These are phyloP conservation scores for Talaromyces pinophilus DNA, from an alignment of 2,329 filamentous ascomycete species.

Conservation along the genomic window DNA sequence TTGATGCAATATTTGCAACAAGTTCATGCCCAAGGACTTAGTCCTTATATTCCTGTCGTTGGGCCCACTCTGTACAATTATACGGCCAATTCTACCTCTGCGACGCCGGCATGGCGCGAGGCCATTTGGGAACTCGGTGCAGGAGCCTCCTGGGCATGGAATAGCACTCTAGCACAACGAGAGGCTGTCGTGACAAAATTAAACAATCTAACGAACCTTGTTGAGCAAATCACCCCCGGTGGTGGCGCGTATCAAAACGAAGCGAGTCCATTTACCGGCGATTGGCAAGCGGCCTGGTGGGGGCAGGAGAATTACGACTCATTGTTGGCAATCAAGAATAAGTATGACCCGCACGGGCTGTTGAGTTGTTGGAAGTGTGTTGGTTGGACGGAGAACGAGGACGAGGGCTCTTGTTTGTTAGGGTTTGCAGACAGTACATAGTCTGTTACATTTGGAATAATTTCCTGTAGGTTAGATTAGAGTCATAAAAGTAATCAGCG, in stretches of 20 bases:
- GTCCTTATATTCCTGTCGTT: constrained; percentile 1
- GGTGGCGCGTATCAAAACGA: constrained; percentile 7
- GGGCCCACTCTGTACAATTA: constrained; percentile 1
- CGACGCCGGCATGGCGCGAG: constrained; percentile 3
- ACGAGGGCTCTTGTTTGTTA: neutral
- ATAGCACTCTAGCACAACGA: constrained; percentile 9
- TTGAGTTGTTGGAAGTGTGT: constrained; percentile 10
- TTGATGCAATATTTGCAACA: constrained; percentile 1
- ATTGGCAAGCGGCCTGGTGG: constrained; percentile 19
- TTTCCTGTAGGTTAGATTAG: neutral
- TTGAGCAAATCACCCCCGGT: neutral
- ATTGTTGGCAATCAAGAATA: constrained; percentile 20
- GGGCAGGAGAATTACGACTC: constrained; percentile 19
- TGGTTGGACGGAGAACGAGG: neutral
- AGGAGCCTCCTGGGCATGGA: constrained; percentile 3
- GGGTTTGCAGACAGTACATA: neutral
- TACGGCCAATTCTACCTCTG: constrained; percentile 1
- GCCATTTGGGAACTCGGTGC: constrained; percentile 1
- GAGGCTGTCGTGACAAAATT: neutral
- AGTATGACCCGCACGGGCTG: constrained; percentile 12
- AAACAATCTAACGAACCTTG: constrained; percentile 3
- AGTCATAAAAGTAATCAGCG: neutral
- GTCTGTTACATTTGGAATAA: neutral
- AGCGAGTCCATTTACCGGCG: constrained; percentile 1
- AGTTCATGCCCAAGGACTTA: neutral